These are phyloP conservation scores for Pyronema domesticum DNA, from an alignment of 495 filamentous ascomycete species.

Conservation along the genomic window DNA sequence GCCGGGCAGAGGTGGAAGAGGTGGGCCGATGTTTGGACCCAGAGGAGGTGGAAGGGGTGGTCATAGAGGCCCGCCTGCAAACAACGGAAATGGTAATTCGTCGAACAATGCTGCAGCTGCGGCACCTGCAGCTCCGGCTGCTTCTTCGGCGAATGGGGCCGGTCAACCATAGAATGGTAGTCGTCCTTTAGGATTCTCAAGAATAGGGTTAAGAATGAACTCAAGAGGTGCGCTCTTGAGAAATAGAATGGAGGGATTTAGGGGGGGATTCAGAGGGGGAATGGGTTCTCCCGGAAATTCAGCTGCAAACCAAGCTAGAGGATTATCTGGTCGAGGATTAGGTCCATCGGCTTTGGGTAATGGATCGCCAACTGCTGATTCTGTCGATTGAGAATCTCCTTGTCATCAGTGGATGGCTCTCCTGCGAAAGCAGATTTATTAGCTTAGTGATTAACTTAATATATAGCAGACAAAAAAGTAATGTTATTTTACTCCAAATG, in stretches of 20 bases:
- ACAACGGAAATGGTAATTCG: background rate
- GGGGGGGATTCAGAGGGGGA: too few species aligned
- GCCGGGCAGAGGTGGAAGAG: conserved; percentile 8
- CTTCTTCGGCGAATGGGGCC: background rate
- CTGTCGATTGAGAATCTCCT: background rate
- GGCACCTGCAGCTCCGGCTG: background rate
- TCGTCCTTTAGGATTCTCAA: background rate
- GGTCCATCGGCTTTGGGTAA: conserved; percentile 1
- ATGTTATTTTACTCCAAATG: conserved; percentile 1
- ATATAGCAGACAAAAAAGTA: background rate
- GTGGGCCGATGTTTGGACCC: conserved; percentile 6
- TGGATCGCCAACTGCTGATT: background rate
- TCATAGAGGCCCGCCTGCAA: background rate
- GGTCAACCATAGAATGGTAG: background rate
- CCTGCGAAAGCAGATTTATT: background rate
- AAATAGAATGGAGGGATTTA: too few species aligned
- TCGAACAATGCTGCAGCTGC: background rate
- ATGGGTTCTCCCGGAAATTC: too few species aligned
- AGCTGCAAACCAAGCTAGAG: background rate
- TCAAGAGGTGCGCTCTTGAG: too few species aligned
- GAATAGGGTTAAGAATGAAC: too few species aligned
- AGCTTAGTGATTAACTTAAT: background rate
- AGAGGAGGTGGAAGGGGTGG: conserved; percentile 7
- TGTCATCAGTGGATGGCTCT: background rate
- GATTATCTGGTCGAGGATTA: conserved; percentile 4